These are phyloP conservation scores for Leccinellum albellum DNA, from an alignment of 768 basidiomycete genomes.

Conservation along the genomic window DNA sequence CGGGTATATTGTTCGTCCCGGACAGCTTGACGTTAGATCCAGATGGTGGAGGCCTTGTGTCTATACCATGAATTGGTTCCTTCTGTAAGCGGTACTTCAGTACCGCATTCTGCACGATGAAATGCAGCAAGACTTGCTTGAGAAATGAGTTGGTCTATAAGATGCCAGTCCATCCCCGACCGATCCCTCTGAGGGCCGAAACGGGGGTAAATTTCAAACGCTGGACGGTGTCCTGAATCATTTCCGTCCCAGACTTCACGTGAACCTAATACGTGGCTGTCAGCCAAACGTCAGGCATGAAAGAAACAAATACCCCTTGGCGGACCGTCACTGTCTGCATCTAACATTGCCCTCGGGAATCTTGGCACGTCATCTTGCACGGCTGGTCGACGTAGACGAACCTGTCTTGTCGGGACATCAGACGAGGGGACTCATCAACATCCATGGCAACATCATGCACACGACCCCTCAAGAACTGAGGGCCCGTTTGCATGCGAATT, in stretches of 20 bases:
- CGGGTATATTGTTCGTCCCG: conserved; percentile 32
- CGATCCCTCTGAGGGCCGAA: conserved; percentile 18
- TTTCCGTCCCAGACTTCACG: conserved; percentile 19
- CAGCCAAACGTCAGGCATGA: background rate
- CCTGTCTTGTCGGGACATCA: conserved; percentile 16
- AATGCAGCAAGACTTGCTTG: conserved; percentile 15
- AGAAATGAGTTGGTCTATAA: conserved; percentile 11
- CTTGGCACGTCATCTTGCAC: conserved; percentile 28
- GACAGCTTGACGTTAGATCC: conserved; percentile 26
- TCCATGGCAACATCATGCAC: conserved; percentile 22
- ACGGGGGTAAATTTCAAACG: conserved; percentile 14
- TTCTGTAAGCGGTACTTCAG: conserved; percentile 13
- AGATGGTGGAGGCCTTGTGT: conserved; percentile 8
- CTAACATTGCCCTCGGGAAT: conserved; percentile 38
- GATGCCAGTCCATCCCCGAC: conserved; percentile 14
- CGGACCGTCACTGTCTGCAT: conserved; percentile 17
- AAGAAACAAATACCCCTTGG: conserved; percentile 9
- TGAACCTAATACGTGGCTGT: conserved; percentile 1
- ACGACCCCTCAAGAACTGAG: conserved; percentile 20
- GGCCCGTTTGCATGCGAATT: conserved; percentile 12
- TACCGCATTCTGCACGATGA: background rate
- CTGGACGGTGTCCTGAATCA: conserved; percentile 18
- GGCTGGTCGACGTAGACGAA: conserved; percentile 13
- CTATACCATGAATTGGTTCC: conserved; percentile 15
- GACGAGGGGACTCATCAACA: conserved; percentile 24